A percentile compares a stretch with the other conserved stretches of the same genome.
Conservation (phyloP, 257 asterid species). For the Salvia splendens region DNA sequence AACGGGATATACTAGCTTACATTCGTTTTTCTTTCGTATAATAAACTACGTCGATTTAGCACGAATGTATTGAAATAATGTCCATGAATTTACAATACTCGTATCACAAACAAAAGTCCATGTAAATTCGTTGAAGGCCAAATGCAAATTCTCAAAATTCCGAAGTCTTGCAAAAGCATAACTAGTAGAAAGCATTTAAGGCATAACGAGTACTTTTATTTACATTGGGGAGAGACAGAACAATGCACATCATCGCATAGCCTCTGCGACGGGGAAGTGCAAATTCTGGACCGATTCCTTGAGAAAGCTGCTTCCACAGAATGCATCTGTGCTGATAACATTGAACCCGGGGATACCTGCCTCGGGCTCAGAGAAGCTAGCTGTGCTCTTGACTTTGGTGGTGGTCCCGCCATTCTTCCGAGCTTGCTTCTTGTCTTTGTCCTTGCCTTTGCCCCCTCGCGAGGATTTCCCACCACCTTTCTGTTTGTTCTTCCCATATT, state of each 20-base stretch:
- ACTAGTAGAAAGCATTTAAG: too few species aligned
- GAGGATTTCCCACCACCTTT: constrained; percentile 53
- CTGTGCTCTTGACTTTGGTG: constrained; percentile 31
- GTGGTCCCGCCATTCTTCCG: constrained; percentile 42
- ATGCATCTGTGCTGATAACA: constrained; percentile 30
- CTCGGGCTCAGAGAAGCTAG: constrained; percentile 26
- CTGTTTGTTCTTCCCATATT: constrained; percentile 61
- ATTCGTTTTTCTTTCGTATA: too few species aligned
- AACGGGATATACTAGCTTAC: too few species aligned
- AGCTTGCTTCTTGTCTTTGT: constrained; percentile 59
- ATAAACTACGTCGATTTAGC: too few species aligned
- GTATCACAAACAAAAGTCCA: too few species aligned
- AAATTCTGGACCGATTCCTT: constrained; percentile 35
- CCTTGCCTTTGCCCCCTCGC: constrained; percentile 53
- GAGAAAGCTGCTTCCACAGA: constrained; percentile 45
- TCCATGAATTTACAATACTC: too few species aligned
- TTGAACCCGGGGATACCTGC: constrained; percentile 15
- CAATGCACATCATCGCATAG: neutral
- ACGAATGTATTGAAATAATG: too few species aligned
- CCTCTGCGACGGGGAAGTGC: constrained; percentile 38
- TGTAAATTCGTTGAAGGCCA: too few species aligned
- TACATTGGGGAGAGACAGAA: neutral
- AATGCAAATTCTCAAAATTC: too few species aligned
- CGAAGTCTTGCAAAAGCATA: too few species aligned
- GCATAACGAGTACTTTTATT: neutral